These are phyloP conservation scores for Trypanosomatidae sp. DNA, from an alignment of 208 protist species.

Conservation along the genomic window DNA sequence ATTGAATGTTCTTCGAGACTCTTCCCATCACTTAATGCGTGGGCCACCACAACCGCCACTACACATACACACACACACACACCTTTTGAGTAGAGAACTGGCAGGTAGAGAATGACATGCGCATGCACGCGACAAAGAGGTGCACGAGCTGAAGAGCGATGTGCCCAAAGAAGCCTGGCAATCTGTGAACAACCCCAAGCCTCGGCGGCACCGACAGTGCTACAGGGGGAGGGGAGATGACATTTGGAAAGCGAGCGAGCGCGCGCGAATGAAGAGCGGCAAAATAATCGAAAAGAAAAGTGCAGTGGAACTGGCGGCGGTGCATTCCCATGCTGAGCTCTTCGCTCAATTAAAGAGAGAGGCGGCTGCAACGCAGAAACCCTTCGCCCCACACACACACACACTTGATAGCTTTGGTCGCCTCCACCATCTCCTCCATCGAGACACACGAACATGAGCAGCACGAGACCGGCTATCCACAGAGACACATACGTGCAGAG, in stretches of 20 bases:
- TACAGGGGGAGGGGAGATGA: neutral
- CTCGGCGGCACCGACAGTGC: neutral
- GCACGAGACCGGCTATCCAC: neutral
- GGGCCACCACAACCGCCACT: neutral
- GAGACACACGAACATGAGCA: neutral
- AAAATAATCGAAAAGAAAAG: neutral
- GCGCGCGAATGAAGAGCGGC: neutral
- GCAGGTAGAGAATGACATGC: neutral
- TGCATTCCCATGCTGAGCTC: neutral
- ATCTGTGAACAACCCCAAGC: neutral
- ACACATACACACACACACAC: neutral
- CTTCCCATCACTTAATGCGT: neutral
- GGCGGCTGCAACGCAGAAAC: neutral
- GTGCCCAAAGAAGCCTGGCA: neutral
- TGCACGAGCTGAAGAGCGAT: neutral
- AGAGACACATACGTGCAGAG: neutral
- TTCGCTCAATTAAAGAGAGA: no score
- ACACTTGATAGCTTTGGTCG: neutral
- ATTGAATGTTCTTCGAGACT: neutral
- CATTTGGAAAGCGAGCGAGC: neutral
- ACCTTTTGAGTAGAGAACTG: neutral
- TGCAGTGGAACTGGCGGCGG: neutral
- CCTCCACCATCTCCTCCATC: neutral
- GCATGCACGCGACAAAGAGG: neutral
- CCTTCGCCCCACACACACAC: neutral